phyloP scores from a whole-genome alignment of 495 filamentous ascomycete species.

The Parathielavia hyrcaniae region DNA sequence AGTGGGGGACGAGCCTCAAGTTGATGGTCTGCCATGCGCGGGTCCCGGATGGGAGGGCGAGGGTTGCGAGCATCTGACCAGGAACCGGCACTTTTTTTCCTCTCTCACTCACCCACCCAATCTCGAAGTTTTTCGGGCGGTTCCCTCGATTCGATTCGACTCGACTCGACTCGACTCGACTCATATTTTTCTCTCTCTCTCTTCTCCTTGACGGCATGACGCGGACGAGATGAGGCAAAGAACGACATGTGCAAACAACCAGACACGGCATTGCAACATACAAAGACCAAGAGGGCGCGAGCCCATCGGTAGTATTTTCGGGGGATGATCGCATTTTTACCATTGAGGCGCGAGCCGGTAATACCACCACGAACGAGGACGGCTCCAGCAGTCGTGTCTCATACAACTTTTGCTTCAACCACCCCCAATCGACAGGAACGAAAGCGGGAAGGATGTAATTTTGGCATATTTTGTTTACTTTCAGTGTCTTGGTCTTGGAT shows the following conservation, averaged over 20 bases:
- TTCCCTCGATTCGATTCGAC: too few relatives aligned
- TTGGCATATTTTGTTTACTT: neutral
- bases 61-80: conserved; percentile 42
- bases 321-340: neutral
- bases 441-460: conserved; percentile 8
- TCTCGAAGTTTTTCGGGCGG: neutral
- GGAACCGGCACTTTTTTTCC: neutral
- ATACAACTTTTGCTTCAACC: neutral
- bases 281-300: conserved; percentile 20
- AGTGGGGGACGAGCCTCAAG: conserved; percentile 78
- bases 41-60: conserved; percentile 35
- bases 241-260: conserved; percentile 1
- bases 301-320: conserved; percentile 9
- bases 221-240: neutral
- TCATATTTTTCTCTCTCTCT: too few relatives aligned
- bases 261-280: neutral
- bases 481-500: neutral
- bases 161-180: too few relatives aligned
- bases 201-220: neutral
- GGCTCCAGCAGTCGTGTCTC: neutral
- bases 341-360: neutral
- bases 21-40: conserved; percentile 84
- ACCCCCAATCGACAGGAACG: conserved; percentile 14
- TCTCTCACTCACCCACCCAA: too few relatives aligned
- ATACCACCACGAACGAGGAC: neutral